Base-by-base conservation (phyloP, 495 filamentous ascomycete genomes). In the Aeminium ludgeri region DNA sequence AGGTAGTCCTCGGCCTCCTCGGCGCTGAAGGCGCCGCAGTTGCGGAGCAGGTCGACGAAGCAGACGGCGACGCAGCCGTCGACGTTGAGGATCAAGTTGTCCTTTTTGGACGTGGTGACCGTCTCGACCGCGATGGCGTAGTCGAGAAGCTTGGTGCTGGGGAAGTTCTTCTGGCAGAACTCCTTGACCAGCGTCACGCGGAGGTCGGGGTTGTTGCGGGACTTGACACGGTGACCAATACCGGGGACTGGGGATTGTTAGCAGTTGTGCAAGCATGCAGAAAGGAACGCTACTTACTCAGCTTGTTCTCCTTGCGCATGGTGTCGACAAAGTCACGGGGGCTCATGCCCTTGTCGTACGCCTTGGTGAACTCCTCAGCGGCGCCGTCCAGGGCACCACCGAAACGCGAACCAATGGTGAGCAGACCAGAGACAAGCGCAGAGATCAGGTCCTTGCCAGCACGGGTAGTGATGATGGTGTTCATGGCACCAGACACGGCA, bases 251-350 rank as follows among this genome's bases (percentile, higher is more conserved):
- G 10, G 30, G 28, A 15, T 20, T 36, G 27, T 47, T 42, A 47
- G 39, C 30, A 17, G 13, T 23, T 39, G 20, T 35, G 16, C n/a
- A 13, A 0, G 29, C 29, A 41, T 28, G 32, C 13, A 11, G 28
- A 15, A 6, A 40, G 32, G 38, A 11, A 33, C 15, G 23, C 19
- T 8, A 70, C 74, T 55, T 68, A 80, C 75, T 97, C 43, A 97
- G 83, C 74, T 96, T 96, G 76, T 97, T 97, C 66, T 89, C 82
- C 72, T 96, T 96, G 60, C 89, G 75, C 87, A 95, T 95, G 48
- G 68, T 82, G 67, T 97, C 89, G 42, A 97, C 89, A 59, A 97
- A 96, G 65, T 97, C 89, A 72, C 89, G 85, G 29, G 89, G 89
- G 70, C 81, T 89, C 45, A 96, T 76, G 52, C 86, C 86, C 76